These are phyloP conservation scores for Amanita pallidorosea DNA, from an alignment of 768 basidiomycete species.

Conservation along the genomic window DNA sequence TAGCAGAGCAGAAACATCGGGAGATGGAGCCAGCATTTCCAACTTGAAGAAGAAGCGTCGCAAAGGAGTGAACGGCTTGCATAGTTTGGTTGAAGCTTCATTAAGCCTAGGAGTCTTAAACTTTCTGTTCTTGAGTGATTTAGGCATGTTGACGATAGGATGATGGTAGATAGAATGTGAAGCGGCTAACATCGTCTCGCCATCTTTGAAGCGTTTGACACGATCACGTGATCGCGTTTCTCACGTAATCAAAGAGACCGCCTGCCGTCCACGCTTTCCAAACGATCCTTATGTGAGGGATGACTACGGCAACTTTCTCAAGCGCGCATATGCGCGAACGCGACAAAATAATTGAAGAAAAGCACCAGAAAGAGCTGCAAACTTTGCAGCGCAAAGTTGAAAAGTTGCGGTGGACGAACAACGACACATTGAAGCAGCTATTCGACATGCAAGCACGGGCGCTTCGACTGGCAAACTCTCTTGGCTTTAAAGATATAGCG, in stretches of 20 bases:
- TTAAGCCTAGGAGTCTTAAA: neutral
- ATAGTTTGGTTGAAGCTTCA: neutral
- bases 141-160: conserved; percentile 1
- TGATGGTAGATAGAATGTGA: neutral
- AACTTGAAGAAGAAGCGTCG: conserved; percentile 32
- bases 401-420: conserved; percentile 21
- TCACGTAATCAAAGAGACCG: neutral
- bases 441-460: conserved; percentile 26
- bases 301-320: conserved; percentile 15
- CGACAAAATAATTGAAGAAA: conserved; percentile 24
- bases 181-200: conserved; percentile 16
- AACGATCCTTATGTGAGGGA: neutral
- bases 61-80: conserved; percentile 21
- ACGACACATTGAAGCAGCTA: conserved; percentile 25
- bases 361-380: conserved; percentile 21
- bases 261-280: no score
- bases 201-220: no score
- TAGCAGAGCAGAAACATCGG: conserved; percentile 7
- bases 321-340: conserved; percentile 23
- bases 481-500: conserved; percentile 33
- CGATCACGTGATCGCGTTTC: conserved; percentile 3
- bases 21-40: conserved; percentile 18
- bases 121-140: conserved; percentile 1
- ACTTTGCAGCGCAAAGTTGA: conserved; percentile 20
- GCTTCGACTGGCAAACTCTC: conserved; percentile 24